Conservation (phyloP, 805 yeast species). For the Ogataea wickerhamii region DNA sequence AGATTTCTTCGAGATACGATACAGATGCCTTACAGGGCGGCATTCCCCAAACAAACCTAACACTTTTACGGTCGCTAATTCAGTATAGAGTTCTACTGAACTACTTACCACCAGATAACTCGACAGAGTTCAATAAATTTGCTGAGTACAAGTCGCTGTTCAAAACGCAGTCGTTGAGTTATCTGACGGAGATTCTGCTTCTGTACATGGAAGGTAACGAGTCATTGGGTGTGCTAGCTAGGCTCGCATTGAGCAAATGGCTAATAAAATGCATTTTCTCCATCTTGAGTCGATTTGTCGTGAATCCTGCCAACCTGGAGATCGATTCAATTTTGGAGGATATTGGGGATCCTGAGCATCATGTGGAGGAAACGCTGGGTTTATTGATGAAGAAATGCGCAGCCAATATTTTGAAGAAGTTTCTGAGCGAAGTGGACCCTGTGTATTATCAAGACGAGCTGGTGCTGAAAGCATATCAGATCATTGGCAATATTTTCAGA, state of each 20-base stretch:
- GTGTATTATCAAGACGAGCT: conserved; percentile 30
- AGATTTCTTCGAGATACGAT: conserved; percentile 54
- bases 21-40: conserved; percentile 5
- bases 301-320: conserved; percentile 16
- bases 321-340: conserved; percentile 20
- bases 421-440: conserved; percentile 29
- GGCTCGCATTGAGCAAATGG: conserved; percentile 22
- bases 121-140: conserved; percentile 10
- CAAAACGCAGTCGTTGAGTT: conserved; percentile 30
- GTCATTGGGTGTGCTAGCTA: conserved; percentile 36
- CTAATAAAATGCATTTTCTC: conserved; percentile 19
- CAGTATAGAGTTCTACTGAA: conserved; percentile 37
- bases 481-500: conserved; percentile 32
- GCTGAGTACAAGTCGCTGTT: conserved; percentile 27
- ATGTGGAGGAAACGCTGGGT: conserved; percentile 7
- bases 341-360: conserved; percentile 3
- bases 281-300: conserved; percentile 16
- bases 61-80: conserved; percentile 39
- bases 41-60: conserved; percentile 21
- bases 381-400: conserved; percentile 14
- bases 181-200: conserved; percentile 37
- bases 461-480: conserved; percentile 37
- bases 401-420: conserved; percentile 15
- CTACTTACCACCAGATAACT: conserved; percentile 16
- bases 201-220: conserved; percentile 44